Base-by-base conservation (phyloP, 192 early-diverging fungal genomes). In the Spinellus fusiger region DNA sequence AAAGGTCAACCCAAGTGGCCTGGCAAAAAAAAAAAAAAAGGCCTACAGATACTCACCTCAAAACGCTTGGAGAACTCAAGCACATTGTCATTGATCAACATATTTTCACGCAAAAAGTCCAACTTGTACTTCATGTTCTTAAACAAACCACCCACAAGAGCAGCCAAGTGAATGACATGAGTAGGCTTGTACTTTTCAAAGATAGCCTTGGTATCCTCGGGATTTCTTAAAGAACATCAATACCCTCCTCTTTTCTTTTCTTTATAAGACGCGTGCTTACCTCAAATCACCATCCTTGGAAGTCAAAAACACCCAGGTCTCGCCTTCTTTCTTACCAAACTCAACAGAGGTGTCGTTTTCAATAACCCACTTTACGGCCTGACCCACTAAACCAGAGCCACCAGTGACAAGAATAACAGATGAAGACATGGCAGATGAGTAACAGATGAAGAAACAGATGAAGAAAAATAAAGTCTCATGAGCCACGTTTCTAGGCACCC, bases 71-170 rank as follows among this genome's bases (percentile, higher is more conserved):
- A 75, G 20, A 71, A 68, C 47, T 82, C 74, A 31, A 91, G 55
- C 26, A 92, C 76, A 60, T 92, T 89, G 48, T 92, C 89, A 65
- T 90, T 92, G 62, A 92, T 91, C 47, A 85, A 69, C 77, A 82
- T 73, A 74, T 92, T 92, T 54, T 89, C 83, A 44, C 83, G 73
- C 52, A 86, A 83, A 64, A 91, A 89, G 49, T 91, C 87, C 20
- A 84, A 74, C 70, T 92, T 88, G 64, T 82, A 84, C 38, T 81
- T 80, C 85, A 92, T 89, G 78, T 92, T 92, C 44, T 82, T 82
- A 68, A 88, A 92, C 52, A 92, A 71, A 58, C 90, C 89, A 53
- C 89, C 89, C 18, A 84, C 83, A 49, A 82, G 65, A 32, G 84
- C 84, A 47, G 85, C 85, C 61, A 92, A 75, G 70, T 92, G 90